Evolutionary conservation across 176 grass and related monocot genomes (phyloP).

Genomic region (Miscanthus lutarioriparius): DNA sequence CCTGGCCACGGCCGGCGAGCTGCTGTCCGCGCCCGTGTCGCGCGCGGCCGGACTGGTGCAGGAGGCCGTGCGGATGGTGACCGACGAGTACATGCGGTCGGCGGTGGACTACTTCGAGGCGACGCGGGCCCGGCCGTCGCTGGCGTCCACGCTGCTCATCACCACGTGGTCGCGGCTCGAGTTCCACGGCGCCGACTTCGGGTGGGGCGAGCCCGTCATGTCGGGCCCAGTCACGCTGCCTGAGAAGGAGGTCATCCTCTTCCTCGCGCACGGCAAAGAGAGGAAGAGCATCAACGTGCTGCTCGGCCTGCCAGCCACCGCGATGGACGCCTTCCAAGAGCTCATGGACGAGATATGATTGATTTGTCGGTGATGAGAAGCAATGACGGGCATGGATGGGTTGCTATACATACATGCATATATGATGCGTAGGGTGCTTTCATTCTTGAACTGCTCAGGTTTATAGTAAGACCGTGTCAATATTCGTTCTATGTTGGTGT

Average conservation of each 20-base stretch:
- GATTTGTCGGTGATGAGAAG: background rate
- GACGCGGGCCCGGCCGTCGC: constrained; percentile 68
- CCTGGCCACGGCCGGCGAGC: constrained; percentile 56
- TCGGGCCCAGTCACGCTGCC: constrained; percentile 88
- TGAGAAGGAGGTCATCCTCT: constrained; percentile 91
- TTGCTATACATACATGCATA: background rate
- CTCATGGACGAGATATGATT: constrained; percentile 76
- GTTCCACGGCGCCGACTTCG: constrained; percentile 87
- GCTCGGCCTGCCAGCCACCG: constrained; percentile 69
- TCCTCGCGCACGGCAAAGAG: constrained; percentile 82
- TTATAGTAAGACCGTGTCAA: constrained; percentile 1
- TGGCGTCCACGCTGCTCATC: constrained; percentile 81
- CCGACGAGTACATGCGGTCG: constrained; percentile 88
- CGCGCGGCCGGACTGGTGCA: constrained; percentile 60
- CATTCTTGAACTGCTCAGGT: background rate
- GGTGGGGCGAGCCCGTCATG: constrained; percentile 75
- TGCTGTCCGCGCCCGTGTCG: constrained; percentile 54
- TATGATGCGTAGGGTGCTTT: background rate
- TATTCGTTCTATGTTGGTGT: background rate
- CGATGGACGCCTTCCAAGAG: constrained; percentile 85
- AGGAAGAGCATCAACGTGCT: constrained; percentile 89
- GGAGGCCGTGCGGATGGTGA: constrained; percentile 68
- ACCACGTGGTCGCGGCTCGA: constrained; percentile 86
- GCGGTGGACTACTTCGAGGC: constrained; percentile 93
- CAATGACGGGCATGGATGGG: background rate